Conservation (phyloP, 2,329 filamentous ascomycete genomes). For the Penicillium sp. region DNA sequence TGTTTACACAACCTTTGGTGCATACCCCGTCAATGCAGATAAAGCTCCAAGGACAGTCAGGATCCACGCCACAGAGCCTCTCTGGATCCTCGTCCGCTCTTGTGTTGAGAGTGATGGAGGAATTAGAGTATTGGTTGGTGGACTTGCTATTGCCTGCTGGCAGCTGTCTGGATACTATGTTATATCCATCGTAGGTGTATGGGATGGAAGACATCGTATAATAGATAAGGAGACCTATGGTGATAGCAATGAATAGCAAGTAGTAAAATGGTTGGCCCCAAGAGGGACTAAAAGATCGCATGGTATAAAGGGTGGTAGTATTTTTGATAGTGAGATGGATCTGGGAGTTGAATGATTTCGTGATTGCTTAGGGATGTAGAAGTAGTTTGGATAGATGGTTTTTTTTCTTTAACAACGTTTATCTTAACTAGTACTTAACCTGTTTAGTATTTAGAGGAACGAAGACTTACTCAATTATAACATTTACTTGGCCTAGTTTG, state of each 20-base stretch:
- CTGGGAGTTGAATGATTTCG: too few relatives aligned
- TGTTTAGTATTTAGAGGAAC: too few relatives aligned
- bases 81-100: background rate
- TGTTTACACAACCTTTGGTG: background rate
- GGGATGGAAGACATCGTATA: background rate
- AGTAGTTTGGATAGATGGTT: too few relatives aligned
- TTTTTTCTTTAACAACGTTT: too few relatives aligned
- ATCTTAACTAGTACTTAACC: too few relatives aligned
- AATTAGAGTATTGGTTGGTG: background rate
- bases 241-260: background rate
- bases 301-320: background rate
- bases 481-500: too few relatives aligned
- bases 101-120: background rate
- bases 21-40: background rate
- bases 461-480: too few relatives aligned
- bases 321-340: too few relatives aligned
- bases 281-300: background rate
- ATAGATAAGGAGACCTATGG: background rate
- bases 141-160: background rate
- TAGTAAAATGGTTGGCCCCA: background rate
- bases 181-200: background rate
- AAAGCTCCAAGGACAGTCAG: background rate
- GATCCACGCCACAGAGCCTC: background rate
- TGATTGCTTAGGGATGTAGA: too few relatives aligned
- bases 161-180: background rate